Base-by-base conservation (phyloP, 345 rosid genomes). In the Eucalyptus marginata region DNA sequence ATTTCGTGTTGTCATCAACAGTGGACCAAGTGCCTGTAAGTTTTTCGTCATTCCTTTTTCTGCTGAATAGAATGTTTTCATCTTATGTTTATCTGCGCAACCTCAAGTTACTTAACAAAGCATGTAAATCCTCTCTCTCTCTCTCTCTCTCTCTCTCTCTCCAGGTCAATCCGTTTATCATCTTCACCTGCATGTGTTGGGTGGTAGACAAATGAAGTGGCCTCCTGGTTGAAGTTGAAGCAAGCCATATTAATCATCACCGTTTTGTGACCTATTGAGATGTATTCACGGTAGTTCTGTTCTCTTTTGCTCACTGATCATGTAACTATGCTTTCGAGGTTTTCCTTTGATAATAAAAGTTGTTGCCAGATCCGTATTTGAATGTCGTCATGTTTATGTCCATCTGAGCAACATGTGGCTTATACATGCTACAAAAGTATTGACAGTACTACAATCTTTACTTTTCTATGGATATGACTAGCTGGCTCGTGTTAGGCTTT, bases 91-190 rank as follows among this genome's bases (percentile, higher is more conserved):
- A 56, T 62, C 58, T 54, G 27, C 44, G 9, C 66, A 40, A 76
- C 15, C 84, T 76, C 43, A 40, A 40, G 84, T 22, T 76, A 1
- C 47, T 76, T 20, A 22, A 76, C 15, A 76, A 76, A 76, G 83
- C 47, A 76, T 76, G 46, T 36, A 36, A 76, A 76, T 52, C 71
- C 64, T 47, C 71, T 54, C 71, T 31, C 49, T 47, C 87, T 86
- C 46, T 56, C 56, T 86, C 66, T 86, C 58, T 44, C 86, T 66
- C 76, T 47, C 86, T 86, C 44, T 56, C 47, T 86, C n/a, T 90
- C 40, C 93, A 96, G 99, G 98, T 90, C 98, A 98, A 95, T 97
- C 99, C 87, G 98, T 97, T 89, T 95, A 95, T 93, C 98, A 97
- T 93, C 96, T 98, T 71, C 99, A 97, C 91, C 91, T 98, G 91